Percentiles rank a stretch among this genome's conserved stretches.
phyloP scores from a whole-genome alignment of 805 yeast species.

The Saccharomycopsis fodiens region DNA sequence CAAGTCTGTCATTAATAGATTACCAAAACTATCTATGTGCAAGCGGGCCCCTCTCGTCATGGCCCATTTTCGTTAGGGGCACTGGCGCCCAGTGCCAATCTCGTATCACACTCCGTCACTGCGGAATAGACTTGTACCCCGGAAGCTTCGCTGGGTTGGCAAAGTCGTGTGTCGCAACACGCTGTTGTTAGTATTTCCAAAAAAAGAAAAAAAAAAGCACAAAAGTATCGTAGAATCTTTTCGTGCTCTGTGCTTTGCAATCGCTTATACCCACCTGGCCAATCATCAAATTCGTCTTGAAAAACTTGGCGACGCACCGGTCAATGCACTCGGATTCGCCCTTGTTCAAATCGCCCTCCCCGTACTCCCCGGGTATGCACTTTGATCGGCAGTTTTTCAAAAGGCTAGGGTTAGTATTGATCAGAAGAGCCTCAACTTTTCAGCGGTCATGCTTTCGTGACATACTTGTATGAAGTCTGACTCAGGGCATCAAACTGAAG shows the following conservation, averaged over 20 bases:
- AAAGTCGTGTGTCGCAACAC: slow-evolving; percentile 36
- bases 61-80: too few species aligned
- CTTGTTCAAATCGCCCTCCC: slow-evolving; percentile 75
- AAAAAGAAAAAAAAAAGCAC: too few species aligned
- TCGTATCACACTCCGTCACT: background rate
- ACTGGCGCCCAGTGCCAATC: background rate
- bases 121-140: slow-evolving; percentile 26
- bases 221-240: too few species aligned
- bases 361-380: slow-evolving; percentile 81
- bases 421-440: too few species aligned
- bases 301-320: slow-evolving; percentile 79
- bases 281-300: slow-evolving; percentile 57
- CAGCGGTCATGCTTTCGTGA: too few species aligned
- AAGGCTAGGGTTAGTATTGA: slow-evolving; percentile 35
- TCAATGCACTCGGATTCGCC: slow-evolving; percentile 82
- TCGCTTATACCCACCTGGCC: slow-evolving; percentile 37
- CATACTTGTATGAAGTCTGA: slow-evolving; percentile 41
- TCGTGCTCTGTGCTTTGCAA: too few species aligned
- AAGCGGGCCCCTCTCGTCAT: too few species aligned
- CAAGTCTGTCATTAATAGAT: too few species aligned
- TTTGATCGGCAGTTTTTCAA: slow-evolving; percentile 58
- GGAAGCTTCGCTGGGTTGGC: slow-evolving; percentile 37
- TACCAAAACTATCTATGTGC: too few species aligned
- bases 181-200: slow-evolving; percentile 19
- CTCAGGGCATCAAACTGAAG: slow-evolving; percentile 63